phyloP scores from a whole-genome alignment of 192 early-diverging fungal species.

The Umbelopsis sp. region DNA sequence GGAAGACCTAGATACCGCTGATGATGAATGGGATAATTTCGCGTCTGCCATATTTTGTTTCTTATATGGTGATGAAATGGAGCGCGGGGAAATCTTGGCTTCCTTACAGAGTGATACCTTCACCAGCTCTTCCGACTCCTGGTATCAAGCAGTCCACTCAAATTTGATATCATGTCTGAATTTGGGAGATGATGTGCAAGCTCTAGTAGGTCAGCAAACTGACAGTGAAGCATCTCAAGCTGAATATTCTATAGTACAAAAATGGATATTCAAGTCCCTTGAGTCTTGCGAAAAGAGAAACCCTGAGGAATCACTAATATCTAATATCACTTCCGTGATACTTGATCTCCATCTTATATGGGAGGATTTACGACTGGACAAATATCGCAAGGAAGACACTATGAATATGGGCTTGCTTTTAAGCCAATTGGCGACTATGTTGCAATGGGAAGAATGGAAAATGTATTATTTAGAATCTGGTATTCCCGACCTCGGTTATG shows the following conservation, averaged over 20 bases:
- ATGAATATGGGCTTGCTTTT: background rate
- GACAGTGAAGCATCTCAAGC: background rate
- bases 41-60: constrained; percentile 2
- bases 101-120: background rate
- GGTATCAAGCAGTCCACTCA: background rate
- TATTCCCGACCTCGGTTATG: background rate
- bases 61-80: background rate
- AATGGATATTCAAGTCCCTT: background rate
- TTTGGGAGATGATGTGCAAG: background rate
- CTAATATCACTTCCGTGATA: background rate
- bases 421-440: background rate
- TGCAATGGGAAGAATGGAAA: background rate
- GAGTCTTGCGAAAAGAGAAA: background rate
- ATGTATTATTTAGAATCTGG: background rate
- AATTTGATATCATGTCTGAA: background rate
- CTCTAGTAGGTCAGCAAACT: background rate
- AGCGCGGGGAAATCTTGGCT: background rate
- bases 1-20: background rate
- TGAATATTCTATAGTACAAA: background rate
- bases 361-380: constrained; percentile 6
- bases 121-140: background rate
- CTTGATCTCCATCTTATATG: background rate
- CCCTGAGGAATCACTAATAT: constrained; percentile 1
- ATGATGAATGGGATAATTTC: constrained; percentile 1
- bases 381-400: background rate